Conservation (phyloP, 202 grass and related monocot genomes). For the Eragrostis tef region DNA sequence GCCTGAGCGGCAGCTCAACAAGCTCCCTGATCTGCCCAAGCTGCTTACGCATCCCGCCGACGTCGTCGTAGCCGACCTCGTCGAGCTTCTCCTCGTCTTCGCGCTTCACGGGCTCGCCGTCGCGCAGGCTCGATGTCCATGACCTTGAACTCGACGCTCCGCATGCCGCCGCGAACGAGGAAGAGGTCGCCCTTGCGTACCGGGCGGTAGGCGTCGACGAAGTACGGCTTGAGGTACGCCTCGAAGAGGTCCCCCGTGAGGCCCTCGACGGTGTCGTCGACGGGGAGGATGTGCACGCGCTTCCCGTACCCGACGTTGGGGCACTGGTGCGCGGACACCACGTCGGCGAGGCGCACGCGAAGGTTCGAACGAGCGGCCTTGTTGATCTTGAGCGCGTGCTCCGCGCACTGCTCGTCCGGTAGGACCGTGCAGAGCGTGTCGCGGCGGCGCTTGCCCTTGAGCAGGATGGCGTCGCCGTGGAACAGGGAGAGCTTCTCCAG, state of each 20-base stretch:
- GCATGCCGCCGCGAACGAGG: slow-evolving; percentile 56
- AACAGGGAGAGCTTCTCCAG: slow-evolving; percentile 45
- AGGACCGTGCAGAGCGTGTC: slow-evolving; percentile 49
- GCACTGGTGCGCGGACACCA: slow-evolving; percentile 49
- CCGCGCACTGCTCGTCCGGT: slow-evolving; percentile 33
- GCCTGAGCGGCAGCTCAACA: slow-evolving; percentile 50
- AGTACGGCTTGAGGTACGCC: slow-evolving; percentile 57
- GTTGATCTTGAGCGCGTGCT: slow-evolving; percentile 45
- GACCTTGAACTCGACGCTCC: slow-evolving; percentile 59
- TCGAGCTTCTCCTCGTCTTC: slow-evolving; percentile 56
- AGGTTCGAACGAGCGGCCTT: slow-evolving; percentile 49
- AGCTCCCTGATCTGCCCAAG: slow-evolving; percentile 53
- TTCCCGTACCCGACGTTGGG: slow-evolving; percentile 35
- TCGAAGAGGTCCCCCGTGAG: slow-evolving; percentile 46
- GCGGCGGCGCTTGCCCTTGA: slow-evolving; percentile 52
- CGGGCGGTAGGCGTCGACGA: slow-evolving; percentile 45
- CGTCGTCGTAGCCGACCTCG: slow-evolving; percentile 50
- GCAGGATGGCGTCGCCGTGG: slow-evolving; percentile 31
- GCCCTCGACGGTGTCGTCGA: slow-evolving; percentile 57
- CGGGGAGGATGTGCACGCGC: slow-evolving; percentile 45
- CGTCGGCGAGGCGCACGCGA: slow-evolving; percentile 51
- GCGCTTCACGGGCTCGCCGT: slow-evolving; percentile 54
- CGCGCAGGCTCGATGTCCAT: slow-evolving; percentile 38
- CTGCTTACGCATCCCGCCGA: slow-evolving; percentile 58
- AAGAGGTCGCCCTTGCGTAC: slow-evolving; percentile 61